Percentiles rank a stretch among this genome's conserved stretches.
Conservation (phyloP, 2,329 filamentous ascomycete species). For the Harringtonia aguacate region DNA sequence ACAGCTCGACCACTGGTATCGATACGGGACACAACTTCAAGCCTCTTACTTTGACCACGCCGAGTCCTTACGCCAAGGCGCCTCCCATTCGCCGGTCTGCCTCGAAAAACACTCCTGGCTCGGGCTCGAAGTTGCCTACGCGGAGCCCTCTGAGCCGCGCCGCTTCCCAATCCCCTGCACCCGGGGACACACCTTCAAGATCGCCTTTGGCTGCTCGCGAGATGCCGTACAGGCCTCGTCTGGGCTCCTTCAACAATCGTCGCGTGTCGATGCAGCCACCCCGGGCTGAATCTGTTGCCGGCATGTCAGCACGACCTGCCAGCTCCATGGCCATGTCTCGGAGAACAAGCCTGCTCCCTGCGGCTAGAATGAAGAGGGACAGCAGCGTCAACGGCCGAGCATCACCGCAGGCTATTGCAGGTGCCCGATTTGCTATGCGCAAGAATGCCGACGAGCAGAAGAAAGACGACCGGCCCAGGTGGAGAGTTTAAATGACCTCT, state of each 20-base stretch:
- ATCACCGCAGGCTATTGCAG: constrained; percentile 35
- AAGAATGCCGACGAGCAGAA: constrained; percentile 21
- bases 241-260: constrained; percentile 30
- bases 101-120: constrained; percentile 27
- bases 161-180: constrained; percentile 35
- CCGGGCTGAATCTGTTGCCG: constrained; percentile 15
- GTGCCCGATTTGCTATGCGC: constrained; percentile 33
- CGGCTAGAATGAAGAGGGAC: constrained; percentile 25
- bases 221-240: constrained; percentile 33
- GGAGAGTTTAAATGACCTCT: constrained; percentile 26
- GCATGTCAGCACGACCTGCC: constrained; percentile 32
- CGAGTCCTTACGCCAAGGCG: constrained; percentile 43
- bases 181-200: constrained; percentile 30
- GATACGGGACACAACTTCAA: constrained; percentile 60
- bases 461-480: constrained; percentile 36
- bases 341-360: constrained; percentile 40
- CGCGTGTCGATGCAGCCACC: constrained; percentile 44
- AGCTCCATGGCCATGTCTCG: constrained; percentile 44
- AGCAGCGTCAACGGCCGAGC: constrained; percentile 30
- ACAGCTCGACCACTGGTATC: constrained; percentile 51
- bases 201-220: constrained; percentile 36
- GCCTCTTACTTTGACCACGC: constrained; percentile 47
- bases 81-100: constrained; percentile 28
- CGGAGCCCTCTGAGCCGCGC: constrained; percentile 37
- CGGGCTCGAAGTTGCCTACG: constrained; percentile 35